Conservation (phyloP, 331 rosid genomes). For the Stylosanthes scabra region DNA sequence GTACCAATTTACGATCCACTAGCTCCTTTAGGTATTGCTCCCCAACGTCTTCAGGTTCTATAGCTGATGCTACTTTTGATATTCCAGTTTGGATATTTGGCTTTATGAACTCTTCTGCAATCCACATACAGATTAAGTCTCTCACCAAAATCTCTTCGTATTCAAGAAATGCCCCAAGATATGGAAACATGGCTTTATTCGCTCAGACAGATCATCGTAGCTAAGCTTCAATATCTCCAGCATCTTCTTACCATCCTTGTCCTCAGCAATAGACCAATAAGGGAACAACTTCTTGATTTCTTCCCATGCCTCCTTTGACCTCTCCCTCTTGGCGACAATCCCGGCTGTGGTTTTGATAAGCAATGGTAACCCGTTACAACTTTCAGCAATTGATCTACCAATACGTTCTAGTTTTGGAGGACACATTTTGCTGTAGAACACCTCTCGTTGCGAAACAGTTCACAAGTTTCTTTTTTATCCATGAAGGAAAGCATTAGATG, state of each 20-base stretch:
- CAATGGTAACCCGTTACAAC: slow-evolving; percentile 45
- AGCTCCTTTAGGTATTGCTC: too few relatives aligned
- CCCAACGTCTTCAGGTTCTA: too few relatives aligned
- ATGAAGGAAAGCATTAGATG: background rate
- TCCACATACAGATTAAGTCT: too few relatives aligned
- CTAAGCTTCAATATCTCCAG: slow-evolving; percentile 35
- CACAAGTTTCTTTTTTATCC: slow-evolving; percentile 5
- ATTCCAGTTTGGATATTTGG: too few relatives aligned
- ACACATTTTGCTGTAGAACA: background rate
- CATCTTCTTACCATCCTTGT: too few relatives aligned
- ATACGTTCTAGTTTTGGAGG: background rate
- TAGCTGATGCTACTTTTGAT: too few relatives aligned
- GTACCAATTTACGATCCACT: slow-evolving; percentile 42
- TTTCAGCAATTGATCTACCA: slow-evolving; percentile 21
- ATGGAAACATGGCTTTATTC: slow-evolving; percentile 9
- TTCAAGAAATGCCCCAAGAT: background rate
- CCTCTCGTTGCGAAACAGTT: background rate
- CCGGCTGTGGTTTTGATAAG: slow-evolving; percentile 31
- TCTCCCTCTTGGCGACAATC: too few relatives aligned
- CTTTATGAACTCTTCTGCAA: too few relatives aligned
- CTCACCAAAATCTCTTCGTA: background rate
- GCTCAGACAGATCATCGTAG: slow-evolving; percentile 1
- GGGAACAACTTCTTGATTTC: too few relatives aligned
- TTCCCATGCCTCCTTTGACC: too few relatives aligned
- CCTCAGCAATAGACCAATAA: too few relatives aligned